Base-by-base conservation (phyloP, 2,329 filamentous ascomycete genomes). In the Colletotrichum zoysiae region DNA sequence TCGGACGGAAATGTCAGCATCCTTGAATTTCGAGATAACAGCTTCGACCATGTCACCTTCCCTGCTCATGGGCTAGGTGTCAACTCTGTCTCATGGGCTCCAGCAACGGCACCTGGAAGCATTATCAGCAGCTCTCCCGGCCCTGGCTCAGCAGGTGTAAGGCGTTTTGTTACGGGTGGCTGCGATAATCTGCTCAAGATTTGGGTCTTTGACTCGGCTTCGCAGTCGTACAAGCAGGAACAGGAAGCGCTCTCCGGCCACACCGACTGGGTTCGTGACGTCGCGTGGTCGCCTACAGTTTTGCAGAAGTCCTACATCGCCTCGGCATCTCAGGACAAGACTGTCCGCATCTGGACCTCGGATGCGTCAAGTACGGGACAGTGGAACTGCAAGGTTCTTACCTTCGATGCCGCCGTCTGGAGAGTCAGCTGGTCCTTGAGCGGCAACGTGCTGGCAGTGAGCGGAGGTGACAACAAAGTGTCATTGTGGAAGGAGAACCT, bases 401-500 rank as follows among this genome's bases (percentile, higher is more conserved):
- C 92, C 78, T 97, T 99, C 77, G 95, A 98, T 73, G 91, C 92
- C 5, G 92, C 95, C 58, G 89, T 97, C 71, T 99, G 96, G 96
- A 91, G 96, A 67, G 96, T 98, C 57, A 98, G 94, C 87, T 99
- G 96, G 96, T 97, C 95, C 77, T 86, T 98, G 79, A 97, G 94
- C 82, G 96, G 96, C 64, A 99, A 99, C 81, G 95, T 98, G 26
- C 87, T 99, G 77, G 96, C 96, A 12, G 94, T 98, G 74, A 96
- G 93, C 79, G 94, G 94, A 50, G 94, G 93, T 35, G 95, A 99
- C 84, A 99, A 99, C 87, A 95, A 97, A 85, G 95, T 99, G 67
- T 97, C 92, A 65, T 83, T 99, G 81, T 99, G 95, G 95, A 99
- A 98, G 88, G 96, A 99, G 88, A 97, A 97, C 81, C 86, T 99